phyloP scores from a whole-genome alignment of 1,284 basidiomycete genomes.

The Cutaneotrichosporon spelunceum region DNA sequence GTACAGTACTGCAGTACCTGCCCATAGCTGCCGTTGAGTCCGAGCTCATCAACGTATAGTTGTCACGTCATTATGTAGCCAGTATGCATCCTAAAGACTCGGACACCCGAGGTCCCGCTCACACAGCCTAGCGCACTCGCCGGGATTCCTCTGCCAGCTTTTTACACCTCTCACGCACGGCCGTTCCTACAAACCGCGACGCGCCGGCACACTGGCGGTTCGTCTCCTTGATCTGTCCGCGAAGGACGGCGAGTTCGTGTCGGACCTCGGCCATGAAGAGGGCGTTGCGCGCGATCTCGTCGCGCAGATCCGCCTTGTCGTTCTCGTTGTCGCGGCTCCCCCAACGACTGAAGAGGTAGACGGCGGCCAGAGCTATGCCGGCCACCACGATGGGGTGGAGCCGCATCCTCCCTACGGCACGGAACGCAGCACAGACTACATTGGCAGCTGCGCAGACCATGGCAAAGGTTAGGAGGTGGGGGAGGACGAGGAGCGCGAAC shows the following conservation, averaged over 20 bases:
- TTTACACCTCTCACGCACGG: not conserved
- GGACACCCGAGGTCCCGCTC: too few species aligned
- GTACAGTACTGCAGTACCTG: too few species aligned
- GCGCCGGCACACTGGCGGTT: not conserved
- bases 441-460: not conserved
- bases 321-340: not conserved
- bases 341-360: not conserved
- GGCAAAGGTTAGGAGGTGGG: not conserved
- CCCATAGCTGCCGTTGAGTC: too few species aligned
- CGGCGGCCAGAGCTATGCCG: not conserved
- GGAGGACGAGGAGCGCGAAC: not conserved
- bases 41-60: too few species aligned
- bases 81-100: too few species aligned
- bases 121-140: not conserved
- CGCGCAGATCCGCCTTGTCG: not conserved
- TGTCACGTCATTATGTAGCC: too few species aligned
- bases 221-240: not conserved
- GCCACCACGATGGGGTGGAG: not conserved
- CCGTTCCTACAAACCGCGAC: not conserved
- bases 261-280: not conserved
- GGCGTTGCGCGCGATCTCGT: not conserved
- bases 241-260: not conserved
- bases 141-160: not conserved
- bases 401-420: not conserved
- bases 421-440: not conserved